Percentiles rank a stretch among this genome's conserved stretches.
Conservation (phyloP, 2,329 filamentous ascomycete species). For the Fusarium acutatum region DNA sequence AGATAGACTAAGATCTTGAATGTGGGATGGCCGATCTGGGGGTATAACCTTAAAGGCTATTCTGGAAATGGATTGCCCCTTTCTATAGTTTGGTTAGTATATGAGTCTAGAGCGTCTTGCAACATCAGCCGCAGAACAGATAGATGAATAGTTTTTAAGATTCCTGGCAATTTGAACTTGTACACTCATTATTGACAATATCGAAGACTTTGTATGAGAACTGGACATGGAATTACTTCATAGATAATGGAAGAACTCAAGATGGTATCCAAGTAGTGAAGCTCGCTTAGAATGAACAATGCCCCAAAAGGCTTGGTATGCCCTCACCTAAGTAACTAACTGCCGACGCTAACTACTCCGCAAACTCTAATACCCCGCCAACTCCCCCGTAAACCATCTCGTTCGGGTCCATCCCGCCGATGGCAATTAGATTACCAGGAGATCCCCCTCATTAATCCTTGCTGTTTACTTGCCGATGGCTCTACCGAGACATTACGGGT, state of each 20-base stretch:
- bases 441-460: neutral
- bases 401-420: neutral
- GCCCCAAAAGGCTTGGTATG: neutral
- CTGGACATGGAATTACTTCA: accelerated
- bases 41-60: neutral
- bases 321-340: neutral
- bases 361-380: conserved; percentile 6
- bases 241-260: accelerated
- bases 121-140: neutral
- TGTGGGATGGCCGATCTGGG: neutral
- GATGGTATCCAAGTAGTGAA: accelerated
- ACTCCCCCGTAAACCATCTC: neutral
- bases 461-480: neutral
- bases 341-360: neutral
- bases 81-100: neutral
- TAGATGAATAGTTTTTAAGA: neutral
- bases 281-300: neutral
- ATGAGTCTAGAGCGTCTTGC: neutral
- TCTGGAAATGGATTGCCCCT: neutral
- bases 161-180: neutral
- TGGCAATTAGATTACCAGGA: neutral
- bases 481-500: neutral
- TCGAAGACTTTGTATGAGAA: accelerated
- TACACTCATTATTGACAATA: neutral
- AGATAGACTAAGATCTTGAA: neutral